Conservation (phyloP, 2,329 filamentous ascomycete genomes). For the Penicillium sp. region DNA sequence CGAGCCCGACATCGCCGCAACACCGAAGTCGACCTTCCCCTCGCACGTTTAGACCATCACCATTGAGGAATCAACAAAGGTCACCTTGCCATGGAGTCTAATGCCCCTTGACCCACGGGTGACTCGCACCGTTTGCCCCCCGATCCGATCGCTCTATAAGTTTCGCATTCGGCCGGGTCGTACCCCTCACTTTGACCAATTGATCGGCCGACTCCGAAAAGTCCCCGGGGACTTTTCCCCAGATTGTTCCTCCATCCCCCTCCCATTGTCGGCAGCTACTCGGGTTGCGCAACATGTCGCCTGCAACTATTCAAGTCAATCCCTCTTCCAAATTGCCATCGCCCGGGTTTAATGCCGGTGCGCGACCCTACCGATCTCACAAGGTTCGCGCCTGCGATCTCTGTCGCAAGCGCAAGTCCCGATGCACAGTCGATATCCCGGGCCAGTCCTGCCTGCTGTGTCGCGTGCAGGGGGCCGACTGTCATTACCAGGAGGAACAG, state of each 20-base stretch:
- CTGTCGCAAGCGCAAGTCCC: conserved; percentile 64
- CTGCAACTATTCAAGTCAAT: conserved; percentile 34
- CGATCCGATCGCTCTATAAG: conserved; percentile 9
- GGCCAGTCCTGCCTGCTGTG: conserved; percentile 62
- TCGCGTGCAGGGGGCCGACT: conserved; percentile 61
- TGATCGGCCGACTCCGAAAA: conserved; percentile 31
- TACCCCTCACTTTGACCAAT: conserved; percentile 28
- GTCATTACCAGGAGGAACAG: conserved; percentile 56
- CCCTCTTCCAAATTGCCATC: conserved; percentile 39
- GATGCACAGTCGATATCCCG: conserved; percentile 62
- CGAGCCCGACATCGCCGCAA: neutral
- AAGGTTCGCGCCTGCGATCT: conserved; percentile 64
- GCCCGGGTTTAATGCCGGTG: conserved; percentile 45
- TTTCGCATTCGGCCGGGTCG: conserved; percentile 20
- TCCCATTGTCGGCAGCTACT: conserved; percentile 12
- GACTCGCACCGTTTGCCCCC: conserved; percentile 5
- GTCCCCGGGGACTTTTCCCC: conserved; percentile 19
- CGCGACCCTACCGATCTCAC: conserved; percentile 65
- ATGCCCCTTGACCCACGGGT: conserved; percentile 12
- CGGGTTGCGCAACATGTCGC: conserved; percentile 36
- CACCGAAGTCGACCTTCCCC: neutral
- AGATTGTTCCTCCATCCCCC: conserved; percentile 16
- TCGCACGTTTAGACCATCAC: no score
- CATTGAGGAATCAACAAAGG: neutral
- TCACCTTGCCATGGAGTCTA: conserved; percentile 12